phyloP scores from a whole-genome alignment of 2,329 filamentous ascomycete genomes.

The Westerdykella ornata region DNA sequence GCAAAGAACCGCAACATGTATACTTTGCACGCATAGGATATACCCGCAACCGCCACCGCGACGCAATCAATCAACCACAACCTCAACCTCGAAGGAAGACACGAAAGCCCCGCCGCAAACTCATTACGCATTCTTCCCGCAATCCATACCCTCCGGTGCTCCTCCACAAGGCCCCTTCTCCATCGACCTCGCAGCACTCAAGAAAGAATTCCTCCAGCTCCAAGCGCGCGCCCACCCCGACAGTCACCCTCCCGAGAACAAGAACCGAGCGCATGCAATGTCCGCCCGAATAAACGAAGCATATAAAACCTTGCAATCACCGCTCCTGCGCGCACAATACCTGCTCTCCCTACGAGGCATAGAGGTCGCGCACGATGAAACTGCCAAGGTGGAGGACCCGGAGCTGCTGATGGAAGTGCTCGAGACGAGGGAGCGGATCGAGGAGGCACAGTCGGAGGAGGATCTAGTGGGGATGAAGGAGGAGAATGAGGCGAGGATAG shows the following conservation, averaged over 20 bases:
- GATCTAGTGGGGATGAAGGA: constrained; percentile 54
- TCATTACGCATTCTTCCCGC: constrained; percentile 84
- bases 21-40: constrained; percentile 18
- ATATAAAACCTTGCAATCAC: constrained; percentile 74
- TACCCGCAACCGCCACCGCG: constrained; percentile 9
- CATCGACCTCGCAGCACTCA: constrained; percentile 63
- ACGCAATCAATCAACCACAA: constrained; percentile 20
- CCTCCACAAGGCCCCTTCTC: constrained; percentile 71
- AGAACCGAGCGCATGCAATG: constrained; percentile 63
- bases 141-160: constrained; percentile 67
- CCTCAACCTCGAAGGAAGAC: constrained; percentile 2
- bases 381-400: constrained; percentile 60
- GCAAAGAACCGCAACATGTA: constrained; percentile 17
- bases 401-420: constrained; percentile 72
- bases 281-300: constrained; percentile 85
- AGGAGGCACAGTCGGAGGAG: constrained; percentile 51
- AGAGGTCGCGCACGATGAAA: constrained; percentile 74
- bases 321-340: constrained; percentile 81
- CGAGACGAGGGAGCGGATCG: constrained; percentile 62
- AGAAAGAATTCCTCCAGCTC: constrained; percentile 77
- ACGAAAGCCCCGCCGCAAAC: constrained; percentile 41
- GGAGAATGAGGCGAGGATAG: constrained; percentile 63
- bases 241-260: constrained; percentile 46
- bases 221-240: constrained; percentile 75
- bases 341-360: constrained; percentile 64